Evolutionary conservation across 2,329 filamentous ascomycete species (phyloP), one percentile per base, ranked within the genome.

Genomic region (Fusarium agapanthi): DNA sequence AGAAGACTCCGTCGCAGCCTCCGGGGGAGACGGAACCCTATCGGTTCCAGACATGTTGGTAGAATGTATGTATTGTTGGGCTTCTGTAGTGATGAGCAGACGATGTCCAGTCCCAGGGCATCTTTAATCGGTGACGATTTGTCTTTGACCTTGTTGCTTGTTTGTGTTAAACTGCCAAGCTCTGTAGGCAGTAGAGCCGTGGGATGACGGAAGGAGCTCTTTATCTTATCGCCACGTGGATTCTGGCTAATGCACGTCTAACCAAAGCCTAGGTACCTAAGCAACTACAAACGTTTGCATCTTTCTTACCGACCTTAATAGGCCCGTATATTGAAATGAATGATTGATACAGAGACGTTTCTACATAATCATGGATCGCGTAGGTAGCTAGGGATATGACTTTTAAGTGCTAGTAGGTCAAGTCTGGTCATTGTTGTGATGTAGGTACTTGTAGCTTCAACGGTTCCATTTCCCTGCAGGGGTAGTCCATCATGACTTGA

Each of bases 221-320:
- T 78, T 79, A 79, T 79, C 78, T 79, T 79, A 79, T 79, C 78
- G 71, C 63, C 78, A 79, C 76, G 77, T 79, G 77, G 71, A 35
- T 72, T 32, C 65, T 43, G 8, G 9, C 22, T 16, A 28, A 41
- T 67, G 30, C 44, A 53, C n/a, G 35, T 58, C n/a, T 28, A 51
- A 47, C 45, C 28, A 28, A 30, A 51, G n/a, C 18, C 32, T 15
- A 47, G 13, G 30, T 30, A 50, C 18, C 32, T 15, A 47, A 16
- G 30, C 47, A 50, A 34, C 26, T 45, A 45, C 24, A n/a, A n/a
- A 14, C 12, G 13, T 8, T 22, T 28, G 24, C 34, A 53, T 37
- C 50, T 37, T 9, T 26, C 24, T 53, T 28, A n/a, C 14, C 14
- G 24, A 28, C 24, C 28, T 37, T 37, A 8, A 22, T 14, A 15